Percentiles rank a stretch among this genome's conserved stretches.
phyloP scores from a whole-genome alignment of 805 yeast species.

The Candida methanosorbosa region DNA sequence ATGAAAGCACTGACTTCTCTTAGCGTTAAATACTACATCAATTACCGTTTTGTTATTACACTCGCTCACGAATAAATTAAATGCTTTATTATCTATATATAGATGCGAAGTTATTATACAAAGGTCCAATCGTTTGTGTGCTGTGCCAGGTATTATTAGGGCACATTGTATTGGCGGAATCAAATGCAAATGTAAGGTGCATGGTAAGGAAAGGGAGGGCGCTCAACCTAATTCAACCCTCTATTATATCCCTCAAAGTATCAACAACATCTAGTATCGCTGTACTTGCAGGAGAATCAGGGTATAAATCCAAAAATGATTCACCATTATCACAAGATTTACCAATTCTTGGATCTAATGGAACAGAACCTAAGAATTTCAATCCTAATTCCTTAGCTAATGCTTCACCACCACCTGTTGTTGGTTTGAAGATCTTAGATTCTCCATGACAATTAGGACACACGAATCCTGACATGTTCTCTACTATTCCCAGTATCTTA shows the following conservation, averaged over 20 bases:
- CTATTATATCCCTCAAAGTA: slow-evolving; percentile 39
- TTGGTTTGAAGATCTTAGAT: slow-evolving; percentile 83
- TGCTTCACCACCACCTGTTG: slow-evolving; percentile 93
- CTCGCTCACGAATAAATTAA: too few species aligned
- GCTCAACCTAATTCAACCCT: slow-evolving; percentile 3
- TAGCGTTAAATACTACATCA: too few species aligned
- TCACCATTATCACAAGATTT: slow-evolving; percentile 80
- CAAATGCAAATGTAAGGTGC: too few species aligned
- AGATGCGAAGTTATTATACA: too few species aligned
- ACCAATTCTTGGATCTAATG: slow-evolving; percentile 93
- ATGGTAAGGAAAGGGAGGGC: too few species aligned
- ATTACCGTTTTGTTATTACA: too few species aligned
- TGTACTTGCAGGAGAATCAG: slow-evolving; percentile 88
- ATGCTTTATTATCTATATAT: too few species aligned
- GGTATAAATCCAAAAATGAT: slow-evolving; percentile 71
- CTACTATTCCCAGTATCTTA: slow-evolving; percentile 81
- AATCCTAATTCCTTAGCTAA: slow-evolving; percentile 73
- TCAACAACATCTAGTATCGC: slow-evolving; percentile 85
- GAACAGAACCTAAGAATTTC: slow-evolving; percentile 85
- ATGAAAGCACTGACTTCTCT: too few species aligned
- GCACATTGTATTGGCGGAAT: too few species aligned
- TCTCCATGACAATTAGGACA: slow-evolving; percentile 92
- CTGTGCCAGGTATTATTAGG: too few species aligned
- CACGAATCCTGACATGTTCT: slow-evolving; percentile 97
- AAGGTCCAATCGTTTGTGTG: too few species aligned